Base-by-base conservation (phyloP, 306 rosid genomes). In the Quercus aquifolioides region DNA sequence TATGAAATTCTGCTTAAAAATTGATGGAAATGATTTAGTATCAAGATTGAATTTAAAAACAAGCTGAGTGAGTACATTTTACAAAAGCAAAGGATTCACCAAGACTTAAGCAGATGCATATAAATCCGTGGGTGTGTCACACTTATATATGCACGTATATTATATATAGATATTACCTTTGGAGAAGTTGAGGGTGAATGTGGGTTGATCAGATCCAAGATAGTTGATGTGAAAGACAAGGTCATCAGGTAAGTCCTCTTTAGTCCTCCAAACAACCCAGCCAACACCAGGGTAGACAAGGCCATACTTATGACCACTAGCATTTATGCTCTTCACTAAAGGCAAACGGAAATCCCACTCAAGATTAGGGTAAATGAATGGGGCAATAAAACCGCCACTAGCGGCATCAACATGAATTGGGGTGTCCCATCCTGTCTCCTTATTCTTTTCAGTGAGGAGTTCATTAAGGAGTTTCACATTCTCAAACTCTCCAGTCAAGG, bases 401-500 rank as follows among this genome's bases (percentile, higher is more conserved):
- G 91, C 91, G 18, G 91, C 91, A 56, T 88, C 91, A 0, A 88
- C 89, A 19, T 88, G 91, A 76, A 88, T 88, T 7, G 89, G 91
- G 65, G 91, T 88, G 30, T 78, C 86, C 89, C 87, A 88, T 3
- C 99, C 97, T 11, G 97, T 91, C 79, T 91, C 87, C 79, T 78
- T 75, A 67, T 94, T 94, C 92, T 91, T 92, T 67, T 74, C 14
- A 23, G 83, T 31, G 1, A 94, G 97, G 25, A 94, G 95, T 11
- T 92, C 90, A 55, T 86, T 83, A 1, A 94, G 91, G 74, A 88
- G 92, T 81, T 92, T 92, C 86, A 94, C 99, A 79, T 94, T 85
- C 84, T 94, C 99, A 79, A 94, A 94, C 84, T 94, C 99, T 14
- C 99, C 99, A 0, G 91, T 94, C 69, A 94, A 69, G 11, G 99